Conservation (phyloP, 345 rosid species). For the Moringa oleifera region DNA sequence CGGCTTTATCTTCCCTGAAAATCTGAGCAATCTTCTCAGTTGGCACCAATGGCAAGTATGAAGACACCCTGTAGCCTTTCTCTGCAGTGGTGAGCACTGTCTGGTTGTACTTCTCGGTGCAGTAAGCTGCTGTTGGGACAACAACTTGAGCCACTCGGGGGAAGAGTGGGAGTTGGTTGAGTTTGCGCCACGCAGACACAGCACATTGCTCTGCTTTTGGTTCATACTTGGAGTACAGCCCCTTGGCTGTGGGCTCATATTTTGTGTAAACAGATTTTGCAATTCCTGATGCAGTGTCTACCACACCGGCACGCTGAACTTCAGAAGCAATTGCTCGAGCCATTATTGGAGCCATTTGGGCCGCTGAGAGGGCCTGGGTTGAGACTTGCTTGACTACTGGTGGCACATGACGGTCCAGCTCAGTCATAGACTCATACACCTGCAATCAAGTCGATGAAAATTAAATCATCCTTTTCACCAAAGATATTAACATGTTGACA, state of each 20-base stretch:
- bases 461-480: background rate
- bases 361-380: constrained; percentile 58
- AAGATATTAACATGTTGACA: background rate
- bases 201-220: constrained; percentile 84
- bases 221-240: constrained; percentile 63
- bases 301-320: constrained; percentile 59
- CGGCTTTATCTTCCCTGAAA: constrained; percentile 35
- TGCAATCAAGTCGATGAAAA: constrained; percentile 15
- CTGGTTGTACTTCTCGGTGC: constrained; percentile 75
- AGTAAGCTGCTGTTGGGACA: constrained; percentile 75
- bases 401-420: constrained; percentile 61
- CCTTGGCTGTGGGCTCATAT: constrained; percentile 71
- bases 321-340: constrained; percentile 64
- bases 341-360: constrained; percentile 61
- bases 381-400: constrained; percentile 72
- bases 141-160: constrained; percentile 71
- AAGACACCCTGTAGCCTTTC: constrained; percentile 73
- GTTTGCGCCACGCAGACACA: constrained; percentile 71
- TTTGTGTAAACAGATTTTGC: constrained; percentile 56
- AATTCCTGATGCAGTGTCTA: constrained; percentile 60
- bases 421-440: constrained; percentile 68
- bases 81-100: constrained; percentile 61
- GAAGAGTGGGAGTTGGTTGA: constrained; percentile 75
- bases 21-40: constrained; percentile 73
- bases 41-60: constrained; percentile 81